Base-by-base conservation (phyloP, 2,329 filamentous ascomycete species). In the Fusarium tanahbumbuense region DNA sequence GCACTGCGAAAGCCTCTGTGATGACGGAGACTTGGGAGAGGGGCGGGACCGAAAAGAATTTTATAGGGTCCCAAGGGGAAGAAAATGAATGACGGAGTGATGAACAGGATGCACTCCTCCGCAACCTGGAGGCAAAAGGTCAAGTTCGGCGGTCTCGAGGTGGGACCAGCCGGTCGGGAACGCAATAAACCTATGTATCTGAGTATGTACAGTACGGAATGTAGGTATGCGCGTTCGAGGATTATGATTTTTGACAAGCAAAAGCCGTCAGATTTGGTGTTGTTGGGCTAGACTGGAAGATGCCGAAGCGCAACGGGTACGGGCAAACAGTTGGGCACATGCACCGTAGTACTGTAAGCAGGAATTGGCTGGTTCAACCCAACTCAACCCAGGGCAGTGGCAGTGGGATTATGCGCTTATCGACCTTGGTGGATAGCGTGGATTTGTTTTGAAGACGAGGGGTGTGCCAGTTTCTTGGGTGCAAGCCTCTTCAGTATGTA, bases 41-140 rank as follows among this genome's bases (percentile, higher is more conserved):
- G 70, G 70, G 74, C 68, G 76, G 75, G 73, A 73, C 72, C 66
- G 75, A 78, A 56, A 52, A 75, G 72, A 78, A 73, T 75, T 77
- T 78, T 78, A 73, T 76, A 77, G 68, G 73, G 73, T 60, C 59
- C 73, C 54, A 50, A 68, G 66, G 60, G 57, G 57, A 61, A 22
- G 53, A 71, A 66, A 75, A 73, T 72, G 68, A 70, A 76, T 73
- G 75, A 77, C 67, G 71, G 71, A 75, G 71, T 73, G 72, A 76
- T 73, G 70, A 68, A 66, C 67, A 73, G 61, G 64, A 69, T 65
- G 66, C 65, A 70, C 70, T 73, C 72, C 73, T 75, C 69, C 70
- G 72, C 68, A 70, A 60, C 66, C 62, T 68, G 66, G 66, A 46
- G 60, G 65, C 54, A 48, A 60, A 66, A 59, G 34, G 18, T 37